phyloP scores from a whole-genome alignment of 2,329 filamentous ascomycete species.

The Pseudogymnoascus sp. region DNA sequence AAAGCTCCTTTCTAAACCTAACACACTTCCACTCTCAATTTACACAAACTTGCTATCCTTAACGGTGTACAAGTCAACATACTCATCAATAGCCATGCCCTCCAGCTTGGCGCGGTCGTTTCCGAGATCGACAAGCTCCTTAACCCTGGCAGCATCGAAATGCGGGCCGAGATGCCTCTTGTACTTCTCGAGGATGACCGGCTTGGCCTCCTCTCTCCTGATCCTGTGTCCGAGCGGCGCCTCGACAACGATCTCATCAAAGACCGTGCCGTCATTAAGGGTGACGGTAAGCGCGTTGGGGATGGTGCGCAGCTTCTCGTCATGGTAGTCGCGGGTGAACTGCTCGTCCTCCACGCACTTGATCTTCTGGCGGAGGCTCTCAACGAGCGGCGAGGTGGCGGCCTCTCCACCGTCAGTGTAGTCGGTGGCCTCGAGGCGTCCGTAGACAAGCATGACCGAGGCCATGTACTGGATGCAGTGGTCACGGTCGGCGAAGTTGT shows the following conservation, averaged over 20 bases:
- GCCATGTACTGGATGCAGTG: slow-evolving; percentile 99
- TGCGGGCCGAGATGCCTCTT: slow-evolving; percentile 85
- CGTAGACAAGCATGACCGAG: slow-evolving; percentile 89
- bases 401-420: slow-evolving; percentile 92
- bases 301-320: slow-evolving; percentile 89
- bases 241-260: slow-evolving; percentile 88
- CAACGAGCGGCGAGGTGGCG: slow-evolving; percentile 80
- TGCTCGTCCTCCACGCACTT: slow-evolving; percentile 92
- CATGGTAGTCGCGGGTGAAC: slow-evolving; percentile 93
- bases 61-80: slow-evolving; percentile 74
- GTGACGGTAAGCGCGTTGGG: slow-evolving; percentile 94
- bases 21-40: slow-evolving; percentile 9
- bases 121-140: slow-evolving; percentile 75
- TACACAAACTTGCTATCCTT: slow-evolving; percentile 56
- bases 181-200: slow-evolving; percentile 92
- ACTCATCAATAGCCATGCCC: slow-evolving; percentile 79
- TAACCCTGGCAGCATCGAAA: slow-evolving; percentile 68
- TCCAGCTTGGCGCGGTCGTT: slow-evolving; percentile 71
- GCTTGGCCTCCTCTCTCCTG: slow-evolving; percentile 93
- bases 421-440: slow-evolving; percentile 86
- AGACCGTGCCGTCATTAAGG: slow-evolving; percentile 85
- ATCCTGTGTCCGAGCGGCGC: slow-evolving; percentile 89
- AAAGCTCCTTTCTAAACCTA: background rate
- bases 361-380: slow-evolving; percentile 88
- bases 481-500: slow-evolving; percentile 99